phyloP scores from a whole-genome alignment of 768 basidiomycete genomes.

The Pleurotus cornucopiae region DNA sequence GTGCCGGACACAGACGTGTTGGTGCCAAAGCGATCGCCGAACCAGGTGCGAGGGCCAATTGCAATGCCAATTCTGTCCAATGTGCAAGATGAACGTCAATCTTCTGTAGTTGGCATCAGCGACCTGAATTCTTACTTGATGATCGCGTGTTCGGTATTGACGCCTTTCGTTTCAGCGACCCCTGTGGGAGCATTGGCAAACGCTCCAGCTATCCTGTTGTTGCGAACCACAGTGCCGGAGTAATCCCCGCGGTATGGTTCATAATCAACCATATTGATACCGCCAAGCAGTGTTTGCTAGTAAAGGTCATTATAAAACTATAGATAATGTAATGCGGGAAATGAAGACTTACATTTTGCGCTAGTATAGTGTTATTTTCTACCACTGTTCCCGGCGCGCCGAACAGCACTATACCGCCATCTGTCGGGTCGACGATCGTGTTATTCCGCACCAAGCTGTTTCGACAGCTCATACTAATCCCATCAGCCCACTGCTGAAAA shows the following conservation, averaged over 20 bases:
- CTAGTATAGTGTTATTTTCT: conserved; percentile 75
- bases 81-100: conserved; percentile 5
- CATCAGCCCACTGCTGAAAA: conserved; percentile 79
- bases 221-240: conserved; percentile 55
- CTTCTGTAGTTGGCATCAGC: neutral
- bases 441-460: conserved; percentile 64
- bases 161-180: conserved; percentile 41
- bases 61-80: conserved; percentile 71
- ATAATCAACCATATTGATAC: conserved; percentile 77
- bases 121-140: conserved; percentile 53
- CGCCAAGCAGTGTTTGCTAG: conserved; percentile 67
- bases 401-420: conserved; percentile 78
- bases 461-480: conserved; percentile 69
- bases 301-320: neutral
- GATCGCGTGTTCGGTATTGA: conserved; percentile 54
- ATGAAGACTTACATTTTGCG: conserved; percentile 47
- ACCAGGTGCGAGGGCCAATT: conserved; percentile 76
- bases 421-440: conserved; percentile 67
- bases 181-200: conserved; percentile 48
- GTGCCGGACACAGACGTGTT: conserved; percentile 52
- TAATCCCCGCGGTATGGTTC: conserved; percentile 66
- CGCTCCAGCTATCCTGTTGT: conserved; percentile 68
- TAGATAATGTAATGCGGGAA: neutral
- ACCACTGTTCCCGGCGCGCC: conserved; percentile 70
- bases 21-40: conserved; percentile 47